Evolutionary conservation across 1,139 yeast genomes (phyloP).

Genomic region (Taphrina betulina): DNA sequence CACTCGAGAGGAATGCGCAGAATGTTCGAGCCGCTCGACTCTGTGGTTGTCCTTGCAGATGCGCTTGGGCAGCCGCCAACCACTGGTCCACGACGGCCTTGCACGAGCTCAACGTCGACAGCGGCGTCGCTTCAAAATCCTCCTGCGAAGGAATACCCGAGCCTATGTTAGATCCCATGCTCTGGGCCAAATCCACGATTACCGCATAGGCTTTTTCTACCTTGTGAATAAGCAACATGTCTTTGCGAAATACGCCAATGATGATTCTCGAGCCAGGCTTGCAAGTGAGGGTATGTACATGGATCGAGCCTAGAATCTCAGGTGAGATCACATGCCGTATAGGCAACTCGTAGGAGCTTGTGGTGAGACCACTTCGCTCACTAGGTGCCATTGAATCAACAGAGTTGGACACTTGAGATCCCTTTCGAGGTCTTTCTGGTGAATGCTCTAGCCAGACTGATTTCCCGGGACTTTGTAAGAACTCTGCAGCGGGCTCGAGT

Average conservation of each 20-base stretch:
- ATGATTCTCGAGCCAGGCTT: background rate
- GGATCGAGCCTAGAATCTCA: background rate
- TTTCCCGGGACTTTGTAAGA: background rate
- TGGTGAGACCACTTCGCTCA: background rate
- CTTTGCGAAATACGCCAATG: slow-evolving; percentile 9
- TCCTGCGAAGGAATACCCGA: slow-evolving; percentile 2
- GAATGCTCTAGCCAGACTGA: slow-evolving; percentile 15
- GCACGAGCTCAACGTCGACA: slow-evolving; percentile 7
- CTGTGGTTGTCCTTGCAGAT: no score
- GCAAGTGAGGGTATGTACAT: background rate
- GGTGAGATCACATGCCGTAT: background rate
- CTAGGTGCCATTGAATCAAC: background rate
- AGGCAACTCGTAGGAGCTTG: background rate
- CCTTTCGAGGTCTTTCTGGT: slow-evolving; percentile 4
- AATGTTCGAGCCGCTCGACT: no score
- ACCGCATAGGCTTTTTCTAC: slow-evolving; percentile 4
- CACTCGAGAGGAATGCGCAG: slow-evolving; percentile 69
- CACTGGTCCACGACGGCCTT: slow-evolving; percentile 45
- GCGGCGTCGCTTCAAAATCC: slow-evolving; percentile 2
- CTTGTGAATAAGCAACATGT: slow-evolving; percentile 1
- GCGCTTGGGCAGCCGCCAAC: slow-evolving; percentile 15
- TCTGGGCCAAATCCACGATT: background rate
- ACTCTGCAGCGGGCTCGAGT: slow-evolving; percentile 12
- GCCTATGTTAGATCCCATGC: background rate
- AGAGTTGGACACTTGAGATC: background rate